Base-by-base conservation (phyloP, 2,329 filamentous ascomycete species). In the Diaporthe humulicola region DNA sequence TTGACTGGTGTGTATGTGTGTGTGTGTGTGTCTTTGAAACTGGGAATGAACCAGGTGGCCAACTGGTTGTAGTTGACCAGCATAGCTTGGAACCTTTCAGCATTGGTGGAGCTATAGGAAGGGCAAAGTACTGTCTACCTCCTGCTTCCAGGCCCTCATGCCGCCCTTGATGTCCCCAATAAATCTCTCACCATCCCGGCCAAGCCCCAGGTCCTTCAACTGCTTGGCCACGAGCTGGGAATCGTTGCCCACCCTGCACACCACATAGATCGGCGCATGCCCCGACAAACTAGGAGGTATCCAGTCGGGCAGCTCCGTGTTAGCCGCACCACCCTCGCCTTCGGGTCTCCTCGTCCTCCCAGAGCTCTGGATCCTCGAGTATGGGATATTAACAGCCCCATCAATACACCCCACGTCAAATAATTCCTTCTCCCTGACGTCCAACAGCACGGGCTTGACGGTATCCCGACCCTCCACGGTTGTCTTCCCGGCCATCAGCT, bases 371-470 rank as follows among this genome's bases (percentile, higher is more conserved):
- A 80, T 78, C 76, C 83, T 86, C 17, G 91, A 93, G 79, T 93
- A 94, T 0, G 91, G 94, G 0, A 95, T 82, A 78, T 95, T 98
- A 69, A 97, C 84, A 36, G 94, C 95, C 0, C 93, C 93, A 0
- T 91, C 87, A 10, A 99, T 87, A 76, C 88, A 92, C 77, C 93
- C 95, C 58, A 98, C 92, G 22, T 93, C 93, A 78, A 94, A 98
- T 76, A 98, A 95, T 38, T 95, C 94, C 79, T 91, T 91, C 78
- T 98, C 95, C 2, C 97, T 89, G 1, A 98, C 95, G 78, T 98
- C 97, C 3, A 98, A 83, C 2, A 98, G 84, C 1, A 94, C 80
- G 71, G 93, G 91, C 14, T 7, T 10, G 3, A 33, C 42, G 2
- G 80, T 78, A 40, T 42, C 64, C 50, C n/a, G 69, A 42, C 56